Percentiles rank a stretch among this genome's conserved stretches.
phyloP scores from a whole-genome alignment of 78 protist species.

The Goniomonas avonlea region DNA sequence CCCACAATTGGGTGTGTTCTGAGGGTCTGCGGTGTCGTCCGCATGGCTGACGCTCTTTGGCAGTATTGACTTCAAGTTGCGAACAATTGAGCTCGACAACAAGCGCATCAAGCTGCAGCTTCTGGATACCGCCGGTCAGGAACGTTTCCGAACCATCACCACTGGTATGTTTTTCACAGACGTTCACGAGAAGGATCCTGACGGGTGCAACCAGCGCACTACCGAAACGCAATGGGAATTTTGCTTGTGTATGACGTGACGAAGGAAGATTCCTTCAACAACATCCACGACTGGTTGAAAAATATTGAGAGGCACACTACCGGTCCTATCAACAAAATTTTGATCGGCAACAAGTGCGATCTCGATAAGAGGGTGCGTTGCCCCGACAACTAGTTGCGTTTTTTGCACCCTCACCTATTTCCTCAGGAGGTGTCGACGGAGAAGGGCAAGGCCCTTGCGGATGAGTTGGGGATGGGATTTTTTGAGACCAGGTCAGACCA shows the following conservation, averaged over 20 bases:
- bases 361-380: no score
- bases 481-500: no score
- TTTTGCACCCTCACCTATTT: no score
- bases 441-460: no score
- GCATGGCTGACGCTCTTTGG: no score
- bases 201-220: no score
- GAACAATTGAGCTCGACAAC: conserved; percentile 75
- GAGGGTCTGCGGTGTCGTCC: no score
- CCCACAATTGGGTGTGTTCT: conserved; percentile 25
- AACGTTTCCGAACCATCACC: conserved; percentile 17
- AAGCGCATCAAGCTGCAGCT: conserved; percentile 36
- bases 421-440: no score
- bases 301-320: conserved; percentile 45
- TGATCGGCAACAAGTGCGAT: conserved; percentile 25
- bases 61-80: conserved; percentile 89
- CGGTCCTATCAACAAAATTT: conserved; percentile 26
- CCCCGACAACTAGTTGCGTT: no score
- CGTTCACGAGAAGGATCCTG: no score
- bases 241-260: conserved; percentile 92
- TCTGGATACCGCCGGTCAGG: conserved; percentile 25
- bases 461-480: no score
- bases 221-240: conserved; percentile 98
- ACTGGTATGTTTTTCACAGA: no score
- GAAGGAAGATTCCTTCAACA: conserved; percentile 62
- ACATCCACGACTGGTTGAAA: conserved; percentile 26